These are phyloP conservation scores for Diaporthe eres DNA, from an alignment of 2,329 filamentous ascomycete genomes.

Conservation along the genomic window DNA sequence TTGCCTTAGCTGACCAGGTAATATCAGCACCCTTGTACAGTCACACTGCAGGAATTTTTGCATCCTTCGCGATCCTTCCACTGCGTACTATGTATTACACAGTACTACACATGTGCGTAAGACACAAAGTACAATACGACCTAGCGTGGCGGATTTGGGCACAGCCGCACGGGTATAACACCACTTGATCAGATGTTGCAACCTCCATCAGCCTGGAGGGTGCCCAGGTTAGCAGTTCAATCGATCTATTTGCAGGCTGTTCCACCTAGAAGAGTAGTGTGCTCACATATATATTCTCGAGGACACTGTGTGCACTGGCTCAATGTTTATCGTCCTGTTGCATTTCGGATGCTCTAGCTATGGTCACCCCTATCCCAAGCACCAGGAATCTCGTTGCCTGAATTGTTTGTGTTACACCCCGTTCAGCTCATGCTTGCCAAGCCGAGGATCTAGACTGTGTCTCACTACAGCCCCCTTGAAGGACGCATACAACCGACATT, in stretches of 20 bases:
- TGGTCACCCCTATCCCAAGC: background rate
- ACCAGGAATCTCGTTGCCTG: slow-evolving; percentile 9
- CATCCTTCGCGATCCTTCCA: slow-evolving; percentile 15
- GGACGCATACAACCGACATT: background rate
- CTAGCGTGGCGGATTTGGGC: background rate
- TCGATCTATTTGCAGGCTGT: background rate
- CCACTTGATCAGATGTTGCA: background rate
- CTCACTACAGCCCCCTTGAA: background rate
- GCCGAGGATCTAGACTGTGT: background rate
- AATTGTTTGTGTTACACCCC: background rate
- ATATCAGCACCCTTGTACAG: background rate
- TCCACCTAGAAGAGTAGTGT: background rate
- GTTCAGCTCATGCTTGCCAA: background rate
- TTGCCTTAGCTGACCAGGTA: background rate
- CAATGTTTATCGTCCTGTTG: background rate
- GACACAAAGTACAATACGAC: background rate
- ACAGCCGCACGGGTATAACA: background rate
- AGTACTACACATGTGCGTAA: background rate
- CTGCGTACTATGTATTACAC: background rate
- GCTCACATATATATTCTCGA: background rate
- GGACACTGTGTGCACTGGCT: background rate
- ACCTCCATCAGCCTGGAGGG: background rate
- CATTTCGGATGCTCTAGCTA: background rate
- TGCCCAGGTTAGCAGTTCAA: background rate
- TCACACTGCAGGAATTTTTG: background rate